Base-by-base conservation (phyloP, 345 rosid genomes). In the Corchorus olitorius region DNA sequence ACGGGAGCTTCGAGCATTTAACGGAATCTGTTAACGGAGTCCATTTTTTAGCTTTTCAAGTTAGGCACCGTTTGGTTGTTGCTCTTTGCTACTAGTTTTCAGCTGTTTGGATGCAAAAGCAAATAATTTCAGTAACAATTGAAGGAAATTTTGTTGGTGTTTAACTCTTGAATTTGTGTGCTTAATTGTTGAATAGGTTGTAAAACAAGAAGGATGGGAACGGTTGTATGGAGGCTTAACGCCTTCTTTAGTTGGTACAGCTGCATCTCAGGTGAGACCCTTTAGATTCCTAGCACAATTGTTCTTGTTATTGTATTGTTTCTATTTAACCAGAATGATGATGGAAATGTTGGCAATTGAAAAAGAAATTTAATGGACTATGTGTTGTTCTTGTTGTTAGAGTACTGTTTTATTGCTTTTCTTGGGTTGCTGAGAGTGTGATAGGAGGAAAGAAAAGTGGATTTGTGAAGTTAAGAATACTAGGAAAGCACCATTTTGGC, bases 191-290 rank as follows among this genome's bases (percentile, higher is more conserved):
- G 61, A 53, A 35, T 70, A 94, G 98, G 97, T 94, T 79, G 95
- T 93, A 39, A 88, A 90, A 79, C 89, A 97, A 35, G 98, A 94
- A 52, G 99, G 99, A 70, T 97, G 99, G 98, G 91, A 39, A 54
- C 86, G 97, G 56, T 87, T 97, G 82, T 97, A 94, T 46, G 97
- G 98, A 58, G 99, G 98, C 55, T 84, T 97, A 74, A 70, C 83
- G 14, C 98, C 98, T 0, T 97, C 99, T 62, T 86, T 94, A 3
- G 91, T 83, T 1, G 99, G 99, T 39, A 92, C 97, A 33, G 97
- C 98, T 6, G 93, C 97, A 2, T 94, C 99, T 85, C 99, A 96
- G 97, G 99, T 90, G 74, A 83, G 75, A 53, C 19, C 19, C 50
- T 79, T 45, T 27, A 8, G 14, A 50, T 35, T 59, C 53, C 11